phyloP scores from a whole-genome alignment of 106 monocot species.

The Ottelia alismoides region DNA sequence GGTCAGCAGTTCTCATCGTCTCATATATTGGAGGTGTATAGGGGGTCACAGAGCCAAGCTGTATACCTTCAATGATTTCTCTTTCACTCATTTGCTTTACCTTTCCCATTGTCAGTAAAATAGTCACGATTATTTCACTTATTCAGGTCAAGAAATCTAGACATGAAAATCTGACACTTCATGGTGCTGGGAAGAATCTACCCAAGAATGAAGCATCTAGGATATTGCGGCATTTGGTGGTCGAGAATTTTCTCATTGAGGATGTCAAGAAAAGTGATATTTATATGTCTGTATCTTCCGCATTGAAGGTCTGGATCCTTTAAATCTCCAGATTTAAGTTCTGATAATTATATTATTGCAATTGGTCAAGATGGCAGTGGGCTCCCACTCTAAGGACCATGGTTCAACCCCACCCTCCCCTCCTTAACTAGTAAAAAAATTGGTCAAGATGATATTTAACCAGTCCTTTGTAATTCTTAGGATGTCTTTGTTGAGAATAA shows the following conservation, averaged over 20 bases:
- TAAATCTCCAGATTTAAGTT: no score
- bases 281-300: constrained; percentile 87
- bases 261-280: constrained; percentile 89
- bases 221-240: constrained; percentile 71
- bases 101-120: no score
- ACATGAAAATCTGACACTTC: constrained; percentile 63
- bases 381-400: no score
- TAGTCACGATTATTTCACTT: not conserved
- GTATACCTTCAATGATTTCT: constrained; percentile 27
- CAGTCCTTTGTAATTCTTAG: no score
- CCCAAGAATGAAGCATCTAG: constrained; percentile 77
- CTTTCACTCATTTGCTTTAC: not conserved
- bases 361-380: no score
- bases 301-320: constrained; percentile 88
- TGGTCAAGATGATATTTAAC: no score
- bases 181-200: constrained; percentile 85
- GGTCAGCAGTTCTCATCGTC: constrained; percentile 52
- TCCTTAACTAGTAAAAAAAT: no score
- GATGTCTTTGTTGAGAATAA: no score
- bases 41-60: constrained; percentile 76
- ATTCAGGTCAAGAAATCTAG: constrained; percentile 72
- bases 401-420: no score
- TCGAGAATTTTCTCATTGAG: constrained; percentile 76
- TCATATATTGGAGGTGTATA: constrained; percentile 85
- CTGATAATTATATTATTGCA: no score